Conservation (phyloP, 2,329 filamentous ascomycete species). For the Diplodia scrobiculata region DNA sequence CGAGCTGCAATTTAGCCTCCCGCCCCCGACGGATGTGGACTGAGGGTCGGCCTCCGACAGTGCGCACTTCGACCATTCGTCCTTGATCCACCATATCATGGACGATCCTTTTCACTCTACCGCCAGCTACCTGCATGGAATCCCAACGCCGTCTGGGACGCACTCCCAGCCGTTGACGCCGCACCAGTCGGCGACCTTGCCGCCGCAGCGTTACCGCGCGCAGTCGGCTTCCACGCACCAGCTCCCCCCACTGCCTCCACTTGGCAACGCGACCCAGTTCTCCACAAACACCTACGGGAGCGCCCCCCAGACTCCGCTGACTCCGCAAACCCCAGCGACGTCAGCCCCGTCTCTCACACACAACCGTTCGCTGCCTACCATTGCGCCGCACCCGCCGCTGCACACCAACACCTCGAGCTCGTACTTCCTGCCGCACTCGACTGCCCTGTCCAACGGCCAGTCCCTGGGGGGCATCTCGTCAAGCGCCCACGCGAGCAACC, state of each 20-base stretch:
- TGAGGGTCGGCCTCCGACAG: constrained; percentile 10
- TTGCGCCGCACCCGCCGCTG: constrained; percentile 42
- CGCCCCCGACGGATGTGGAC: constrained; percentile 29
- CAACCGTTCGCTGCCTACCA: constrained; percentile 40
- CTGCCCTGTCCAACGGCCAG: constrained; percentile 41
- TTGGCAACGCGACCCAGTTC: constrained; percentile 29
- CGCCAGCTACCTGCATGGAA: constrained; percentile 28
- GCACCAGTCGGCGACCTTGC: constrained; percentile 27
- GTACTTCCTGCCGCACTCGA: constrained; percentile 39
- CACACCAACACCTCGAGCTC: constrained; percentile 44
- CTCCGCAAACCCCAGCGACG: constrained; percentile 40
- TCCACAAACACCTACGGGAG: constrained; percentile 30
- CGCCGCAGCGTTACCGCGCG: constrained; percentile 29
- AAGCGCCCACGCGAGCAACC: constrained; percentile 41
- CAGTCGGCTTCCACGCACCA: constrained; percentile 29
- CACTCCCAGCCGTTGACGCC: constrained; percentile 30
- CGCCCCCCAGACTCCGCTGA: constrained; percentile 38
- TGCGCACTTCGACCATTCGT: constrained; percentile 21
- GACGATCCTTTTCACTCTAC: constrained; percentile 29
- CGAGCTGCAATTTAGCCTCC: constrained; percentile 20
- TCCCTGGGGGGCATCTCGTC: constrained; percentile 40
- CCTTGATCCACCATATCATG: constrained; percentile 29
- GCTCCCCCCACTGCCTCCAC: constrained; percentile 31
- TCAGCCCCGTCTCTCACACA: constrained; percentile 37
- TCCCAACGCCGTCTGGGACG: constrained; percentile 28